Evolutionary conservation across 1,284 basidiomycete species (phyloP), one percentile per base, ranked within the genome.

Genomic region (Melampsora americana): DNA sequence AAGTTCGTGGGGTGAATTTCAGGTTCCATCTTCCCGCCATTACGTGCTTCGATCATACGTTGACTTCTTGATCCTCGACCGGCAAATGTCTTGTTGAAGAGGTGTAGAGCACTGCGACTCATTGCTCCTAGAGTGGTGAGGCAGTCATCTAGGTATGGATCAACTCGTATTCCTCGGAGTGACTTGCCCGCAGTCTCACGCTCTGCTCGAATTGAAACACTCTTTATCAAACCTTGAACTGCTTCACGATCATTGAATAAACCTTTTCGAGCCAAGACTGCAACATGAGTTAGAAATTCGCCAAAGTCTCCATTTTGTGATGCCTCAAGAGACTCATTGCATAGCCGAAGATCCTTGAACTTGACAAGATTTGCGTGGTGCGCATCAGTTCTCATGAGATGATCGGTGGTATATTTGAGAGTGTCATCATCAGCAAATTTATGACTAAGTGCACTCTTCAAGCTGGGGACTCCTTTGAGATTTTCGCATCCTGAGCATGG

Each of bases 111-210:
- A 16, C 53, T 59, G 18, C 39, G 67, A 28, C 67, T 69, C 67
- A 69, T 69, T 26, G 67, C 67, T 5, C 53, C 67, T 39, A 69
- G 56, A 42, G 48, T 69, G 5, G 48, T 69, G n/a, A 69, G 44
- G 20, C 56, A 69, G n/a, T 35, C 60, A 14, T 69, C 53, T 18
- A 69, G 56, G 35, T 60, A 69, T 3, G 32, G 7, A 28, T 59
- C 16, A 23, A 69, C 56, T 59, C 39, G 18, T 28, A 69, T 69
- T 5, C 53, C 53, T 11, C 44, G 56, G 23, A 69, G 39, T 5
- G 30, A 35, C 39, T 69, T 69, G 2, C 67, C 67, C 6, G 53
- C 53, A 2, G n/a, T 14, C 18, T 69, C 20, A 59, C 20, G 67
- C 50, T 69, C 20, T 26, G 53, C 30, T n/a, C 67, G 28, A 16